phyloP scores from a whole-genome alignment of 495 filamentous ascomycete genomes.

The Aspergillus baeticus region DNA sequence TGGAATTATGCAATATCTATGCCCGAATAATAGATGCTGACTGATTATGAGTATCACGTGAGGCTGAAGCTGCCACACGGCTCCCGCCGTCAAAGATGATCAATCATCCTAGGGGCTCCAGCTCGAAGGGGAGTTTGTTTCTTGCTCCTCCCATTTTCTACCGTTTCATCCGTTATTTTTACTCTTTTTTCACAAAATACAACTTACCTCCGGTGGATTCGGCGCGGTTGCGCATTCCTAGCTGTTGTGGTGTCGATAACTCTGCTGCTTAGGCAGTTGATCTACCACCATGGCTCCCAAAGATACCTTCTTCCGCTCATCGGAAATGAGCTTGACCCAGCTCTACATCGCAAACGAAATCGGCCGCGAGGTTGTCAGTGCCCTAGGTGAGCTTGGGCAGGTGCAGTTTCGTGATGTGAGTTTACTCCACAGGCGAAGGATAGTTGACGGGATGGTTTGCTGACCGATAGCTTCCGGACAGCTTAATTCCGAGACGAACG shows the following conservation, averaged over 20 bases:
- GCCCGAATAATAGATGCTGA: too few species aligned
- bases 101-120: constrained; percentile 8
- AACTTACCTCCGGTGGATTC: background rate
- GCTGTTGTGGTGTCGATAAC: constrained; percentile 24
- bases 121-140: background rate
- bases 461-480: constrained; percentile 33
- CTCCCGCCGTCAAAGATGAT: constrained; percentile 16
- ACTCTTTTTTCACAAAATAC: background rate
- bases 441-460: constrained; percentile 5
- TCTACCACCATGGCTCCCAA: constrained; percentile 51
- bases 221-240: constrained; percentile 12
- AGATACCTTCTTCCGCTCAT: constrained; percentile 98
- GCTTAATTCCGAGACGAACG: constrained; percentile 89
- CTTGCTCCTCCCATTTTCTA: constrained; percentile 1
- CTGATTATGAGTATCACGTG: constrained; percentile 14
- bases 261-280: constrained; percentile 26
- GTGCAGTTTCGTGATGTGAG: constrained; percentile 97
- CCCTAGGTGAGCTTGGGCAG: constrained; percentile 90
- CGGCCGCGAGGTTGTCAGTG: constrained; percentile 94
- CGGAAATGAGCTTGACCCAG: constrained; percentile 99
- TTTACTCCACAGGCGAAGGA: constrained; percentile 7
- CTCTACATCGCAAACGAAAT: constrained; percentile 99
- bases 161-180: constrained; percentile 11
- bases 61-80: constrained; percentile 22
- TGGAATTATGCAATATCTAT: too few species aligned